Evolutionary conservation across 768 basidiomycete genomes (phyloP).

Genomic region (Zangia roseola): DNA sequence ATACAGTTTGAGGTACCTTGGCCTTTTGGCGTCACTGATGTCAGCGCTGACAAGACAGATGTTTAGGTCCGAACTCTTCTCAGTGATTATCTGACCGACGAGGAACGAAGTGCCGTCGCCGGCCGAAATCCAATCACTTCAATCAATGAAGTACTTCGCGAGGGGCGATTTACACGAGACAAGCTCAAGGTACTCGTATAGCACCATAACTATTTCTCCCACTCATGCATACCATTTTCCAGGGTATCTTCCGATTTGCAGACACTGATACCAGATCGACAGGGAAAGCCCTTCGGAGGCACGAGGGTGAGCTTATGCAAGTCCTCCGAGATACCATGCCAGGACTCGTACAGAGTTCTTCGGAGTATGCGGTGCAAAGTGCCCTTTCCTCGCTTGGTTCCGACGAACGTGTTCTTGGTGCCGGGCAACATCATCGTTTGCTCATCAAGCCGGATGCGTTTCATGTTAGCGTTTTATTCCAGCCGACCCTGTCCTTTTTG

Average conservation of each 20-base stretch:
- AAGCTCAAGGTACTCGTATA: constrained; percentile 60
- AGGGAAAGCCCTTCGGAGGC: constrained; percentile 61
- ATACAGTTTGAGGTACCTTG: constrained; percentile 79
- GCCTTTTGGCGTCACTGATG: neutral
- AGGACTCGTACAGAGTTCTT: constrained; percentile 76
- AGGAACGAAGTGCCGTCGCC: constrained; percentile 74
- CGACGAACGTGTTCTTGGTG: constrained; percentile 73
- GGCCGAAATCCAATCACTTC: constrained; percentile 88
- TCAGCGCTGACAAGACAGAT: constrained; percentile 4
- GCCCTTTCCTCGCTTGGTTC: constrained; percentile 58
- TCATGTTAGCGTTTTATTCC: constrained; percentile 92
- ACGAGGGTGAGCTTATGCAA: constrained; percentile 83
- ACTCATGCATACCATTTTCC: constrained; percentile 4
- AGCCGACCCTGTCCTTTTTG: constrained; percentile 86
- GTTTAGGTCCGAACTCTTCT: constrained; percentile 80
- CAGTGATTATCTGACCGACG: constrained; percentile 89
- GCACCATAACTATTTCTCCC: neutral
- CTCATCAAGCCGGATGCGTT: constrained; percentile 91
- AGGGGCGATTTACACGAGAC: constrained; percentile 77
- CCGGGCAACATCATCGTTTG: constrained; percentile 78
- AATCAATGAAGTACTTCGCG: constrained; percentile 90
- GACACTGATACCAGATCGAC: constrained; percentile 82
- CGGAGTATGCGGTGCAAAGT: constrained; percentile 60
- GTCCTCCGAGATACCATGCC: constrained; percentile 91
- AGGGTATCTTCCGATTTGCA: constrained; percentile 89